phyloP scores from a whole-genome alignment of 1,139 yeast species.

The Sugiyamaella xylanicola region DNA sequence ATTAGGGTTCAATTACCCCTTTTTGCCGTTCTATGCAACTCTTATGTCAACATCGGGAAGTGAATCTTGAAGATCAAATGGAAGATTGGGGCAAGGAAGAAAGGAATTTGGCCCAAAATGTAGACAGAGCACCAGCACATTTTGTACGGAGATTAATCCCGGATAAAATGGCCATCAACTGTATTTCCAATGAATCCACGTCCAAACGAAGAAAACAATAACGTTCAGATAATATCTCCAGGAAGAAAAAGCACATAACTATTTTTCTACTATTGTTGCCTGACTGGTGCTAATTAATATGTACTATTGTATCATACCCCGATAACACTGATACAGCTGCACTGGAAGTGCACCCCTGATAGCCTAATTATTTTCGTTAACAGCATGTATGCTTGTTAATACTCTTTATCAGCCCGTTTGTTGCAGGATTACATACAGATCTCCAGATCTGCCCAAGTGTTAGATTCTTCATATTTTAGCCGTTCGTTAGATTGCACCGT shows the following conservation, averaged over 20 bases:
- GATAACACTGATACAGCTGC: constrained; percentile 2
- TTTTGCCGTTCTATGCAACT: background rate
- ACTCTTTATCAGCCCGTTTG: no score
- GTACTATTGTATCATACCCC: constrained; percentile 4
- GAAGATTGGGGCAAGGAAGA: background rate
- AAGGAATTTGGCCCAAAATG: no score
- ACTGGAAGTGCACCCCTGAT: background rate
- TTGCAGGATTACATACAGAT: no score
- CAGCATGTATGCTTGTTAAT: no score
- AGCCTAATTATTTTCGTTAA: background rate
- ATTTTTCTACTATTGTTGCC: no score
- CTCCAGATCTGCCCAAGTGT: background rate
- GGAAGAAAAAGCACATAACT: no score
- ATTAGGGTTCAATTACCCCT: constrained; percentile 1
- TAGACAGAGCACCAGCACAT: no score
- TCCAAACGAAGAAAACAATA: no score
- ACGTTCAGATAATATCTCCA: no score
- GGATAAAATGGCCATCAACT: background rate
- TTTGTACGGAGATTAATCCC: no score
- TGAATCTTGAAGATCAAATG: background rate
- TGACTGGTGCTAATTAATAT: no score
- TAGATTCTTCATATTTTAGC: background rate
- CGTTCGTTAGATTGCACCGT: background rate
- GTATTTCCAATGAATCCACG: no score
- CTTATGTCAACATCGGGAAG: background rate